Percentiles rank a stretch among this genome's conserved stretches.
Conservation (phyloP, 768 basidiomycete species). For the Boletus sp. region DNA sequence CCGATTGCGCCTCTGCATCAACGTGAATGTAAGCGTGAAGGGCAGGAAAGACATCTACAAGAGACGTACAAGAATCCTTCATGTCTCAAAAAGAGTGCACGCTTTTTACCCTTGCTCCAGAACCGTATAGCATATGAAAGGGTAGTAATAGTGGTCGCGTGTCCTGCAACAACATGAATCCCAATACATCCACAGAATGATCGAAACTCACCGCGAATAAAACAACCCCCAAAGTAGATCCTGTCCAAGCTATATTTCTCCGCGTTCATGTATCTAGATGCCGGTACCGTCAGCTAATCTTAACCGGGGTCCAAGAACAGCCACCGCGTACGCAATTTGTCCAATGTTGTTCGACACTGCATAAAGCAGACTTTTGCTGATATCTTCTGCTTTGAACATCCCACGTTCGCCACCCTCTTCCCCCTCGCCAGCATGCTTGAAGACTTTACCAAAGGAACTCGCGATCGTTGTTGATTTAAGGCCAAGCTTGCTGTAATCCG, state of each 20-base stretch:
- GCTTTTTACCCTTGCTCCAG: conserved; percentile 98
- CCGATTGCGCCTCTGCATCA: conserved; percentile 80
- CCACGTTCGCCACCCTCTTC: conserved; percentile 49
- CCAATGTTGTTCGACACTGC: conserved; percentile 99
- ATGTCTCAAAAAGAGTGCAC: conserved; percentile 94
- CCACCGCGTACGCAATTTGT: conserved; percentile 89
- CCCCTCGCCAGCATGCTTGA: conserved; percentile 70
- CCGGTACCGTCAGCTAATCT: conserved; percentile 13
- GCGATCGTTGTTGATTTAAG: conserved; percentile 98
- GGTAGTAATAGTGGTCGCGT: conserved; percentile 95
- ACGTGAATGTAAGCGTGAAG: neutral
- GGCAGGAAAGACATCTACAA: neutral
- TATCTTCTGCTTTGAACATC: conserved; percentile 86
- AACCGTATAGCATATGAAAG: conserved; percentile 98
- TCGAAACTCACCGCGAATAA: conserved; percentile 82
- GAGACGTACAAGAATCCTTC: conserved; percentile 91
- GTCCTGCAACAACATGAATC: conserved; percentile 52
- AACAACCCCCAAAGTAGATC: conserved; percentile 99
- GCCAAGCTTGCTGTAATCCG: conserved; percentile 92
- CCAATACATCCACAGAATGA: neutral
- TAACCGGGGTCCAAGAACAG: conserved; percentile 4
- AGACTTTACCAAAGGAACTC: conserved; percentile 97
- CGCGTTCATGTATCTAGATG: conserved; percentile 86
- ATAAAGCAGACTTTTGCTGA: conserved; percentile 91
- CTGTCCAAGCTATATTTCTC: conserved; percentile 96